phyloP scores from a whole-genome alignment of 2,329 filamentous ascomycete species.

The Leptographium lundbergii region DNA sequence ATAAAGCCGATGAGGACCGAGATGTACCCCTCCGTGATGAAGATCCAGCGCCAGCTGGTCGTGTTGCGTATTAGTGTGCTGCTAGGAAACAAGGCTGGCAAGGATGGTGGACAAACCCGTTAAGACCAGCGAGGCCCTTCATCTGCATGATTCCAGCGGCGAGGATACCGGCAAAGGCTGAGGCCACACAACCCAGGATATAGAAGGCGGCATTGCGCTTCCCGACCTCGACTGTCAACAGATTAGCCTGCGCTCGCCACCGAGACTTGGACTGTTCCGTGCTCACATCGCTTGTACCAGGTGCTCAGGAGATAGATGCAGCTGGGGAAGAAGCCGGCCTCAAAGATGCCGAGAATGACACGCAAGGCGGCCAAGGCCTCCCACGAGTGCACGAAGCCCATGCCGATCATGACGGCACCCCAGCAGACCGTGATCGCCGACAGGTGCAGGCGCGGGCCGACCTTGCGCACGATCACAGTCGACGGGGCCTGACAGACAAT shows the following conservation, averaged over 20 bases:
- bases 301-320: constrained; percentile 61
- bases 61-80: background rate
- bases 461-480: constrained; percentile 52
- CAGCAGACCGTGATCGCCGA: constrained; percentile 41
- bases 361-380: constrained; percentile 39
- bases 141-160: constrained; percentile 59
- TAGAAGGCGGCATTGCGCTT: constrained; percentile 60
- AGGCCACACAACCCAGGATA: constrained; percentile 52
- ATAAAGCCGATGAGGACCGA: constrained; percentile 38
- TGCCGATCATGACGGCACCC: constrained; percentile 50
- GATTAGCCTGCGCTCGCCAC: background rate
- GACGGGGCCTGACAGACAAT: constrained; percentile 59
- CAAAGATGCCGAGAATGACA: constrained; percentile 48
- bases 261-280: background rate
- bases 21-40: constrained; percentile 40
- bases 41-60: constrained; percentile 55
- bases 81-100: background rate
- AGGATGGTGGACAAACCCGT: constrained; percentile 4
- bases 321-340: constrained; percentile 60
- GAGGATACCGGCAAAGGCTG: constrained; percentile 55
- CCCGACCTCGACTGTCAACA: constrained; percentile 45
- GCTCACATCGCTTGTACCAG: constrained; percentile 56
- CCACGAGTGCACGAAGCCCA: constrained; percentile 48
- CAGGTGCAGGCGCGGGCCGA: constrained; percentile 49
- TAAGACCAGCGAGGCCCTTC: constrained; percentile 37